Base-by-base conservation (phyloP, 2,329 filamentous ascomycete genomes). In the Ophiobolus disseminans region DNA sequence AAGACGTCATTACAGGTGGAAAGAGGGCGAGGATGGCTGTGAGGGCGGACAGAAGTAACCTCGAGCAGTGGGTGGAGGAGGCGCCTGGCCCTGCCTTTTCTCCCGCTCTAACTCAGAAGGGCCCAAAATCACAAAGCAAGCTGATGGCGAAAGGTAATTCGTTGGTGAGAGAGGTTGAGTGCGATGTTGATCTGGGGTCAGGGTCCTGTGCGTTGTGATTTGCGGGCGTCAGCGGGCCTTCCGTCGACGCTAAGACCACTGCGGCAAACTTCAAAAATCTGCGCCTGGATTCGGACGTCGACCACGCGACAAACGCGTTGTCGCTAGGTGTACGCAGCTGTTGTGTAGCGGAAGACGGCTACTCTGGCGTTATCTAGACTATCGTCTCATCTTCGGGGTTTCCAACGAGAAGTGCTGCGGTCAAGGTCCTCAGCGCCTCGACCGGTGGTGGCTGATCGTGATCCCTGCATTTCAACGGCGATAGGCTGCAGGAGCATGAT, bases 401-500 rank as follows among this genome's bases (percentile, higher is more conserved):
- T 46, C 59, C 64, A 61, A 65, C 62, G 59, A 65, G 49, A 61
- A 52, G 52, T 26, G 48, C 30, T 32, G 40, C 48, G 46, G 46
- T 45, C 30, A 41, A 54, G 32, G 54, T 42, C 42, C 58, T 58
- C 65, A 53, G 55, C 50, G 55, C 48, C 35, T 44, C 53, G 50
- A 39, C 45, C 25, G 49, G 45, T 39, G 28, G 39, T 19, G 30
- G 23, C 47, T 45, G 45, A 50, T 46, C 49, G 10, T 5, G 39
- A 62, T 57, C 64, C 63, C 50, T 36, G 63, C 49, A 41, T 61
- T 45, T 42, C 43, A 43, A 20, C 25, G 32, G 45, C 53, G 45
- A 70, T 70, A 69, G 60, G 67, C 46, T 41, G 45, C 25, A 45
- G 36, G 46, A 40, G 45, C 55, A 55, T 48, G 36, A 56, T 44